A percentile compares a stretch with the other conserved stretches of the same genome.
Evolutionary conservation across 2,329 filamentous ascomycete species (phyloP).

Genomic region (Aspergillus costaricaensis): DNA sequence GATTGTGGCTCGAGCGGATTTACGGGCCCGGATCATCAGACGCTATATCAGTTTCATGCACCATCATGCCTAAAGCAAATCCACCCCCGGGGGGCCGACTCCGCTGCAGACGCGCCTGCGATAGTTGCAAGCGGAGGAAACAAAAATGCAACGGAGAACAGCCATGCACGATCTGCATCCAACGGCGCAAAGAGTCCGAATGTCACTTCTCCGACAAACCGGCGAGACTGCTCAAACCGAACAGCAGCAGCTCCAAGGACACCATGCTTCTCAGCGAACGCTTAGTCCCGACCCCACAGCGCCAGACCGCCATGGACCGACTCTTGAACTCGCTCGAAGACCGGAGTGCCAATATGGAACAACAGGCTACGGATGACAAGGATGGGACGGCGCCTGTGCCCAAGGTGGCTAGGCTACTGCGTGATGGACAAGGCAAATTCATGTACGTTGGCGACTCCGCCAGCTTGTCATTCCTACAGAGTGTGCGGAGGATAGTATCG

Average conservation of each 20-base stretch:
- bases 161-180: constrained; percentile 54
- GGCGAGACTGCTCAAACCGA: constrained; percentile 36
- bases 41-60: not conserved
- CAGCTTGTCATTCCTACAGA: constrained; percentile 55
- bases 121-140: constrained; percentile 51
- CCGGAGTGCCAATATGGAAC: constrained; percentile 32
- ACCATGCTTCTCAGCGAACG: constrained; percentile 39
- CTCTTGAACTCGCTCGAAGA: constrained; percentile 38
- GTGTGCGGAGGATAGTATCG: constrained; percentile 53
- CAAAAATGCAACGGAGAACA: constrained; percentile 56
- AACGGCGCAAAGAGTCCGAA: constrained; percentile 44
- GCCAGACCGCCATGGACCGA: constrained; percentile 38
- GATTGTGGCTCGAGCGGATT: not conserved
- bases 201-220: constrained; percentile 45
- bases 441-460: constrained; percentile 59
- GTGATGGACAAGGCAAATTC: constrained; percentile 55
- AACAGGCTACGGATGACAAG: constrained; percentile 32
- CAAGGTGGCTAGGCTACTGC: constrained; percentile 49
- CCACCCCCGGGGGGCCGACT: constrained; percentile 34
- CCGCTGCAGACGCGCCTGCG: constrained; percentile 44
- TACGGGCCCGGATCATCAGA: not conserved
- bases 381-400: constrained; percentile 38
- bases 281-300: constrained; percentile 31
- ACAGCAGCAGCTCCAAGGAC: constrained; percentile 25
- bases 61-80: constrained; percentile 34